Evolutionary conservation across 805 yeast genomes (phyloP).

Genomic region (Cyberlindnera sargentensis): DNA sequence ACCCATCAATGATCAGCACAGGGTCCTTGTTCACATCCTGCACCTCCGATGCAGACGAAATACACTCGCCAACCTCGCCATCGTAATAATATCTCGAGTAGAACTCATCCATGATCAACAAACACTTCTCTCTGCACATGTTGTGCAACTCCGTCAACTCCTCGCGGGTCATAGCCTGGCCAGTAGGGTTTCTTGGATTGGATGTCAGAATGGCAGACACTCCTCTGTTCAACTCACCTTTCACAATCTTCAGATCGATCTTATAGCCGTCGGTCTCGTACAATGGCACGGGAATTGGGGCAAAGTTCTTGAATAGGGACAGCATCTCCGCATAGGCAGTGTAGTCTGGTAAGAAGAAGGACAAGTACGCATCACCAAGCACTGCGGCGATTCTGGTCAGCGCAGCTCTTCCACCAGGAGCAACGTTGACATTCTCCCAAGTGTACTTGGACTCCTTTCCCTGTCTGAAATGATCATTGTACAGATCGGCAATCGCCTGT

Average conservation of each 20-base stretch:
- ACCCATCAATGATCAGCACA: slow-evolving; percentile 51
- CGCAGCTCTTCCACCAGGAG: slow-evolving; percentile 62
- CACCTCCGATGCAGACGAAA: slow-evolving; percentile 43
- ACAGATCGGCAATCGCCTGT: slow-evolving; percentile 50
- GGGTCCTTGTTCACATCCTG: slow-evolving; percentile 53
- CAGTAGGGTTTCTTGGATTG: slow-evolving; percentile 60
- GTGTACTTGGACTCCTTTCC: slow-evolving; percentile 46
- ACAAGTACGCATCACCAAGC: slow-evolving; percentile 49
- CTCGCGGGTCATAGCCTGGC: slow-evolving; percentile 40
- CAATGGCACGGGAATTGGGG: slow-evolving; percentile 57
- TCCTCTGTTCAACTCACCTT: slow-evolving; percentile 47
- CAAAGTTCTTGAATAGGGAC: slow-evolving; percentile 52
- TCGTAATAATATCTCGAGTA: slow-evolving; percentile 51
- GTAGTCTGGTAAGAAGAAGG: slow-evolving; percentile 56
- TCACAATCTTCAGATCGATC: slow-evolving; percentile 44
- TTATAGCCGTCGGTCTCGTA: slow-evolving; percentile 51
- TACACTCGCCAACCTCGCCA: slow-evolving; percentile 47
- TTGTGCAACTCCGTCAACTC: slow-evolving; percentile 44
- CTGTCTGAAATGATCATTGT: slow-evolving; percentile 47
- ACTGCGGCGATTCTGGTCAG: slow-evolving; percentile 56
- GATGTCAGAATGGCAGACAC: slow-evolving; percentile 53
- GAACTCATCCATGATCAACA: slow-evolving; percentile 58
- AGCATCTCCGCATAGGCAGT: slow-evolving; percentile 63
- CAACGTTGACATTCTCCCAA: slow-evolving; percentile 52
- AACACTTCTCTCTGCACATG: slow-evolving; percentile 43